Base-by-base conservation (phyloP, 345 rosid species). In the Durio zibethinus region DNA sequence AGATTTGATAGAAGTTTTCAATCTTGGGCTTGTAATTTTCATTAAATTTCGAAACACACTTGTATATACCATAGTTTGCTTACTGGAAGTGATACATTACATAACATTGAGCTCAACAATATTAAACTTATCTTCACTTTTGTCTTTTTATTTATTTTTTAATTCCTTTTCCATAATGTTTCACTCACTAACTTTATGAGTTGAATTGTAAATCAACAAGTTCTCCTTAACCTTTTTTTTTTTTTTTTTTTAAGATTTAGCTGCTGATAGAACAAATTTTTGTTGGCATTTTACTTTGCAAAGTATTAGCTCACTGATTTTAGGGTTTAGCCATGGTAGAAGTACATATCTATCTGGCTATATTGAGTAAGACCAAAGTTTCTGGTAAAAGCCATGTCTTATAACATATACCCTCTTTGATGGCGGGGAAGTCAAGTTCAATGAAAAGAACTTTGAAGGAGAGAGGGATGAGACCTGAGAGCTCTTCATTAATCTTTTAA, bases 11-110 rank as follows among this genome's bases (percentile, higher is more conserved):
- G 5, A 48, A 21, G 60, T 56, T 70, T 65, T 75, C 23, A n/a
- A 23, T 35, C 43, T 10, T 8, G 66, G 64, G 59, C 33, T 62
- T 82, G 68, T 47, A 25, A 31, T 64, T 53, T 11, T 68, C 14
- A 0, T n/a, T 45, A 78, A 78, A 47, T 76, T 42, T 25, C 31
- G 45, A 76, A 12, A 20, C 29, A 54, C 20, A 47, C 57, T 27
- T 78, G 76, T 73, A 73, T 57, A 69, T 56, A 25, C 53, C 47
- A 40, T 27, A 50, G 63, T 59, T 63, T 61, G 54, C n/a, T 70
- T 57, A 79, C 60, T 21, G 12, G 38, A 59, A 3, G 31, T 57
- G 33, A 25, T 57, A n/a, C 35, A 1, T 33, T 33, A 33, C 7
- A 57, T 25, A 57, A 57, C 62, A 57, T 59, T 27, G 63, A 45